These are phyloP conservation scores for Epichloe uncinata DNA, from an alignment of 2,329 filamentous ascomycete genomes.

Conservation along the genomic window DNA sequence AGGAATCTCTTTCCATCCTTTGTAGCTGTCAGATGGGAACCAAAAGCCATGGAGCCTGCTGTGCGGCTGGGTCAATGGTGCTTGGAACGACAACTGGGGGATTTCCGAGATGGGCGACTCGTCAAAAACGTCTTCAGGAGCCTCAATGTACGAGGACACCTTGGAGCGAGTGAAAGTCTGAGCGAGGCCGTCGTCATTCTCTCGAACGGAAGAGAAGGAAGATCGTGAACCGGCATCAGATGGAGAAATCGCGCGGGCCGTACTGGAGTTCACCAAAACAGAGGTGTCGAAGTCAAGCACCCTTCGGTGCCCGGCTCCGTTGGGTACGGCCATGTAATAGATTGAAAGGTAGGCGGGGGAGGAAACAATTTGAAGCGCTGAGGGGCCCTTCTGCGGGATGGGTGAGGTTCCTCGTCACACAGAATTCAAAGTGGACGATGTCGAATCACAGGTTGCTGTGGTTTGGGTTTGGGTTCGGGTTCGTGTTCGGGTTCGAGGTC, in stretches of 20 bases:
- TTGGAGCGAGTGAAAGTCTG: conserved; percentile 53
- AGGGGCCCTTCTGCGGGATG: background rate
- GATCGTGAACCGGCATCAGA: conserved; percentile 31
- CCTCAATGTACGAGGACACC: conserved; percentile 42
- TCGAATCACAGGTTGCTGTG: background rate
- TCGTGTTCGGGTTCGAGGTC: background rate
- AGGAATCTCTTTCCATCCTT: conserved; percentile 49
- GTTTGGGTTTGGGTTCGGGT: background rate
- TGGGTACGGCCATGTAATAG: conserved; percentile 16
- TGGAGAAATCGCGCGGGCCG: conserved; percentile 24
- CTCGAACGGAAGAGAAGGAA: conserved; percentile 49
- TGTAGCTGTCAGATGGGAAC: conserved; percentile 44
- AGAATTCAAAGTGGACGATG: background rate
- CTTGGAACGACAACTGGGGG: conserved; percentile 32
- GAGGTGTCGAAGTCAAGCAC: conserved; percentile 21
- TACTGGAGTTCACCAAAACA: conserved; percentile 23
- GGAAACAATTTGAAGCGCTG: background rate
- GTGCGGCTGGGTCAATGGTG: conserved; percentile 40
- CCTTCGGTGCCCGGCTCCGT: conserved; percentile 15
- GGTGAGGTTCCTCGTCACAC: background rate
- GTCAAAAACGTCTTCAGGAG: conserved; percentile 38
- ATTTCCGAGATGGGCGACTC: conserved; percentile 31
- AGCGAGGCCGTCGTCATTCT: conserved; percentile 43
- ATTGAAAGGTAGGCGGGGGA: background rate
- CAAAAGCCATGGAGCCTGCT: conserved; percentile 45